Evolutionary conservation across 495 filamentous ascomycete genomes (phyloP).

Genomic region (Bathelium albidoporum): DNA sequence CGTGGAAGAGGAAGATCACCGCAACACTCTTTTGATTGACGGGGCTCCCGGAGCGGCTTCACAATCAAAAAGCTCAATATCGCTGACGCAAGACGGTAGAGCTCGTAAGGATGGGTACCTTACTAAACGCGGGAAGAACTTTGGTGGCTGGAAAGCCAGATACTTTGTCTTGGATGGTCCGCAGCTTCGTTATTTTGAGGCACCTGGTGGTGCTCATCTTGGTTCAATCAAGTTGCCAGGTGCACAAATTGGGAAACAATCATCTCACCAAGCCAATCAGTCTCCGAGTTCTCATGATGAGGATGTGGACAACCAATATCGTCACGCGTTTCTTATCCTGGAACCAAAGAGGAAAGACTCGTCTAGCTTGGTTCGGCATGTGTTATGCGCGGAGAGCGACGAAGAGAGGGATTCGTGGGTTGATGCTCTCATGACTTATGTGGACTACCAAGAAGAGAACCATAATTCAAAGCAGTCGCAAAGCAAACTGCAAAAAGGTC

Average conservation of each 20-base stretch:
- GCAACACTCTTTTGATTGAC: constrained; percentile 3
- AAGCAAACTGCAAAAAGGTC: constrained; percentile 26
- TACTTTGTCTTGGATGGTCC: constrained; percentile 91
- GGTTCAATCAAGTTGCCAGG: constrained; percentile 86
- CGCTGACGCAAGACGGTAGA: constrained; percentile 40
- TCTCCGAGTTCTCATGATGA: constrained; percentile 54
- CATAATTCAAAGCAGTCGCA: constrained; percentile 12
- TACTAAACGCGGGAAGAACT: constrained; percentile 94
- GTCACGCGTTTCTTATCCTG: constrained; percentile 88
- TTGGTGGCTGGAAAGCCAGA: constrained; percentile 96
- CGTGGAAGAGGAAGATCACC: constrained; percentile 49
- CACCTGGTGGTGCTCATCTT: constrained; percentile 74
- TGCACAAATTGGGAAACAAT: constrained; percentile 90
- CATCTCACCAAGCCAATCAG: constrained; percentile 25
- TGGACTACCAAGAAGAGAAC: constrained; percentile 51
- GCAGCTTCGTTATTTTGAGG: constrained; percentile 82
- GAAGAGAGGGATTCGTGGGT: constrained; percentile 91
- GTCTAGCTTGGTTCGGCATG: constrained; percentile 79
- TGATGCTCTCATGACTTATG: constrained; percentile 75
- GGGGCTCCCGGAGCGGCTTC: constrained; percentile 16
- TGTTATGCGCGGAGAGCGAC: constrained; percentile 92
- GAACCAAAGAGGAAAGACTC: constrained; percentile 97
- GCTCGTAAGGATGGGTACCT: constrained; percentile 81
- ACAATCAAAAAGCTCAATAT: constrained; percentile 36
- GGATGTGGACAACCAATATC: constrained; percentile 85